Evolutionary conservation across 2,329 filamentous ascomycete genomes (phyloP).

Genomic region (Plenodomus tracheiphilus): DNA sequence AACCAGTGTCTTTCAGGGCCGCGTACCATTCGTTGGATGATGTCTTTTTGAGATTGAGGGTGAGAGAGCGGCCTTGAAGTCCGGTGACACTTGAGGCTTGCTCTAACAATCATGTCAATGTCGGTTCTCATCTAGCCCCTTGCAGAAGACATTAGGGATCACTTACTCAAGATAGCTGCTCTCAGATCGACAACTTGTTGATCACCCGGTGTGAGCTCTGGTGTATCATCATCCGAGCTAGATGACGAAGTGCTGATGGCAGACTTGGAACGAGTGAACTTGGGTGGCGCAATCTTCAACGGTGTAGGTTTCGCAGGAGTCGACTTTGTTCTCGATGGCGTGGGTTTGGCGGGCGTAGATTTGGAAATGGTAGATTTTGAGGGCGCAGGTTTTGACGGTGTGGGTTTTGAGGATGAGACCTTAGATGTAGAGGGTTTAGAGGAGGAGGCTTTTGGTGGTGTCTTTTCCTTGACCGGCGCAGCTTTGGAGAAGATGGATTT

Average conservation of each 20-base stretch:
- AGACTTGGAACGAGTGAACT: slow-evolving; percentile 10
- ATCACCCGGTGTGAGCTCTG: background rate
- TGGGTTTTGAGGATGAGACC: slow-evolving; percentile 2
- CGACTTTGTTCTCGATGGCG: slow-evolving; percentile 10
- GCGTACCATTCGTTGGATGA: slow-evolving; percentile 29
- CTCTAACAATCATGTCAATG: background rate
- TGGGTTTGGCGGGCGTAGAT: slow-evolving; percentile 2
- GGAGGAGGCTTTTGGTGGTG: slow-evolving; percentile 9
- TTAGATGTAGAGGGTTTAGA: slow-evolving; percentile 5
- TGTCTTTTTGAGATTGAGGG: slow-evolving; percentile 24
- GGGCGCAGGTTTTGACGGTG: slow-evolving; percentile 5
- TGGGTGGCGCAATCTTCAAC: slow-evolving; percentile 10
- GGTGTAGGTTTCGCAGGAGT: slow-evolving; percentile 7
- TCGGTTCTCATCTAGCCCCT: slow-evolving; percentile 13
- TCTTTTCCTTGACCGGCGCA: background rate
- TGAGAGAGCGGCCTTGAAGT: slow-evolving; percentile 25
- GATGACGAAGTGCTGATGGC: slow-evolving; percentile 5
- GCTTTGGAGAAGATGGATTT: slow-evolving; percentile 5
- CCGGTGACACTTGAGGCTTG: slow-evolving; percentile 17
- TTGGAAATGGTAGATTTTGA: slow-evolving; percentile 1
- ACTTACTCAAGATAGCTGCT: background rate
- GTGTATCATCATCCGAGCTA: slow-evolving; percentile 2
- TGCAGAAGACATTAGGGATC: background rate
- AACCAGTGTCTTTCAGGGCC: slow-evolving; percentile 27
- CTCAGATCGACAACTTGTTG: background rate